Evolutionary conservation across 1,284 basidiomycete species (phyloP).

Genomic region (Microbotryum intermedium): DNA sequence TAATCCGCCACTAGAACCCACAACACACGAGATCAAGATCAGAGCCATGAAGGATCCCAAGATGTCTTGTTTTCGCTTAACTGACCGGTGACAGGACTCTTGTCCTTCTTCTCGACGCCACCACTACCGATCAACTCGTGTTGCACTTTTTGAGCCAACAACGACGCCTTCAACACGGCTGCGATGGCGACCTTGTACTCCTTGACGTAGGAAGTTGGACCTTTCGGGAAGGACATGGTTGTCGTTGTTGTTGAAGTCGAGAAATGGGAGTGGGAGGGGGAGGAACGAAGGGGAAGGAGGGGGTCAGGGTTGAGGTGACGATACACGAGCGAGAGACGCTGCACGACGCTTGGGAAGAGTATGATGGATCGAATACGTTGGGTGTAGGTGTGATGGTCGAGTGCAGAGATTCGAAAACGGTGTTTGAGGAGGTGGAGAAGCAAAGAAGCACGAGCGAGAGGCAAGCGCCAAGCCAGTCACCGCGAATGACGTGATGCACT

Average conservation of each 20-base stretch:
- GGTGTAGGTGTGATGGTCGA: no score
- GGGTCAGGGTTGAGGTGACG: no score
- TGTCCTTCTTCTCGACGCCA: conserved; percentile 83
- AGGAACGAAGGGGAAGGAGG: background rate
- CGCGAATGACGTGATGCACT: no score
- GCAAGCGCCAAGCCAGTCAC: no score
- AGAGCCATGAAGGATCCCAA: background rate
- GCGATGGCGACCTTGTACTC: conserved; percentile 55
- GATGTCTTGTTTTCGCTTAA: no score
- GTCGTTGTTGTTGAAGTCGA: background rate
- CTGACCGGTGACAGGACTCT: conserved; percentile 87
- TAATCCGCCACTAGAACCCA: conserved; percentile 69
- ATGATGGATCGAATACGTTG: no score
- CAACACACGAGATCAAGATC: no score
- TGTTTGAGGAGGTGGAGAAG: no score
- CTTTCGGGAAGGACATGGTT: background rate
- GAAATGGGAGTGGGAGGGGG: background rate
- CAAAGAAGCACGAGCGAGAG: no score
- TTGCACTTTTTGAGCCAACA: conserved; percentile 67
- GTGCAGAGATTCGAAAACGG: no score
- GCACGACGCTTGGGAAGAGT: no score
- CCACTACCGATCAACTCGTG: conserved; percentile 77
- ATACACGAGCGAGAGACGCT: no score
- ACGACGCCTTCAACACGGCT: conserved; percentile 83
- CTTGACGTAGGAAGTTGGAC: conserved; percentile 1